Conservation (phyloP, 2,329 filamentous ascomycete species). For the Colletotrichum lupini region DNA sequence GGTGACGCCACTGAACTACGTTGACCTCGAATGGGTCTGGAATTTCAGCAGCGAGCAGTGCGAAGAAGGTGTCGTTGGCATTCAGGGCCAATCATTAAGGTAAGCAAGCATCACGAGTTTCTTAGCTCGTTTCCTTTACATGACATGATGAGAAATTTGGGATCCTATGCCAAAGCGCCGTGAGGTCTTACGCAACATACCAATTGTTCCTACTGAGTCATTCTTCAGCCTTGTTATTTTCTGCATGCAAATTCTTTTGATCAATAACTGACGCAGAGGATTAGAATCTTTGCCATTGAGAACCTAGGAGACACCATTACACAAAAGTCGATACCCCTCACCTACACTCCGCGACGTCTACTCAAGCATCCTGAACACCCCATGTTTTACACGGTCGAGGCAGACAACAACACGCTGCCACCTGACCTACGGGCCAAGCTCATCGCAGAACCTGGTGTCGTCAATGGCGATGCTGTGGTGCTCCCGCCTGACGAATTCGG, state of each 20-base stretch:
- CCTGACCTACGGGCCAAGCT: slow-evolving; percentile 81
- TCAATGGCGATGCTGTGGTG: slow-evolving; percentile 77
- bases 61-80: slow-evolving; percentile 92
- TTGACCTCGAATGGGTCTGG: slow-evolving; percentile 91
- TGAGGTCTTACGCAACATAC: slow-evolving; percentile 69
- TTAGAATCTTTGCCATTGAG: slow-evolving; percentile 89
- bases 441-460: slow-evolving; percentile 75
- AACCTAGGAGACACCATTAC: slow-evolving; percentile 87
- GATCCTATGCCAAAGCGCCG: slow-evolving; percentile 65
- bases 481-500: slow-evolving; percentile 88
- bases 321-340: slow-evolving; percentile 85
- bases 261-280: slow-evolving; percentile 46
- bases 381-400: slow-evolving; percentile 93
- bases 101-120: slow-evolving; percentile 55
- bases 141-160: slow-evolving; percentile 72
- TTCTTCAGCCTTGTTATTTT: slow-evolving; percentile 20
- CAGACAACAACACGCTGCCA: slow-evolving; percentile 91
- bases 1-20: slow-evolving; percentile 90
- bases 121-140: slow-evolving; percentile 45
- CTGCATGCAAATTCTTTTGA: slow-evolving; percentile 17
- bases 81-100: slow-evolving; percentile 89
- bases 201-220: slow-evolving; percentile 98
- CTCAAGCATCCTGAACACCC: slow-evolving; percentile 88
- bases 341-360: slow-evolving; percentile 90
- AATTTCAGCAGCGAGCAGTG: slow-evolving; percentile 97